Percentiles rank a stretch among this genome's conserved stretches.
Conservation (phyloP, 371 early-diverging fungal genomes). For the Rhizopus stolonifer region DNA sequence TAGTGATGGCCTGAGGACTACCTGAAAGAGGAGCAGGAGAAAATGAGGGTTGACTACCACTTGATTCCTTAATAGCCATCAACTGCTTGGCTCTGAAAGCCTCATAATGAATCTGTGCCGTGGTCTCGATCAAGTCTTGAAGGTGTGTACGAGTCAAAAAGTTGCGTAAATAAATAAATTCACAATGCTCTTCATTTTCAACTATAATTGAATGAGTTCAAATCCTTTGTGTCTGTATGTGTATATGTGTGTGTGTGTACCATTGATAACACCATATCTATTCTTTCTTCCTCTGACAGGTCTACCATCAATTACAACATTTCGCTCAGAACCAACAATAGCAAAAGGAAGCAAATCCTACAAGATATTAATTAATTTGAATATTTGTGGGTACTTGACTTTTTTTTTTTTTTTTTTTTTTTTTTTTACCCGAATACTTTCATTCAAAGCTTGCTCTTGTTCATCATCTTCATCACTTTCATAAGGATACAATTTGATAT, state of each 20-base stretch:
- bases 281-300: constrained; percentile 71
- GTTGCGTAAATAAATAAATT: constrained; percentile 81
- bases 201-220: constrained; percentile 46
- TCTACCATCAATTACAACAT: constrained; percentile 79
- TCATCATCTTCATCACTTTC: constrained; percentile 80
- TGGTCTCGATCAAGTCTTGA: constrained; percentile 85
- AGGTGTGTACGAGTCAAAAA: constrained; percentile 85
- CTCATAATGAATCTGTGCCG: constrained; percentile 85
- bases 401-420: neutral
- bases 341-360: constrained; percentile 83
- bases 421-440: constrained; percentile 58
- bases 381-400: too few relatives aligned
- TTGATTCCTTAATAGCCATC: constrained; percentile 76
- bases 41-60: constrained; percentile 15
- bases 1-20: constrained; percentile 6
- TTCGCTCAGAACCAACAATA: constrained; percentile 83
- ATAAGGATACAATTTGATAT: constrained; percentile 88
- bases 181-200: constrained; percentile 74
- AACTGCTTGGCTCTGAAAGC: constrained; percentile 89
- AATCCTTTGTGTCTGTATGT: neutral
- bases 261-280: constrained; percentile 66
- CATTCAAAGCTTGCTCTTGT: constrained; percentile 72
- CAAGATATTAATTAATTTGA: neutral
- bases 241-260: neutral
- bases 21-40: constrained; percentile 18